phyloP scores from a whole-genome alignment of 23 red algal species.

The Gracilaria vermiculophylla region DNA sequence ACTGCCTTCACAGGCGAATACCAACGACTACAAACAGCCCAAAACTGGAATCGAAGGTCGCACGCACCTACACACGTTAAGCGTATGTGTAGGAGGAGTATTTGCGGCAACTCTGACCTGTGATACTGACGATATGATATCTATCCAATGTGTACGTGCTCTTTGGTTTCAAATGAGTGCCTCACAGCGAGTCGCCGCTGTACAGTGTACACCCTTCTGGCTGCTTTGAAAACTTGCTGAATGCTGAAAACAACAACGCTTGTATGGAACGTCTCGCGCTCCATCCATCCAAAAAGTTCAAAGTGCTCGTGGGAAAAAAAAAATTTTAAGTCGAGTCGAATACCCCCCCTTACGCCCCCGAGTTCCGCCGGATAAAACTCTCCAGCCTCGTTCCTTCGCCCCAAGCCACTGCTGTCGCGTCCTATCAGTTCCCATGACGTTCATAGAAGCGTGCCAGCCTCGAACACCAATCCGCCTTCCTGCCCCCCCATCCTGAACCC shows the following conservation, averaged over 20 bases:
- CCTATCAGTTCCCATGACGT: slow-evolving; percentile 23
- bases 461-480: neutral
- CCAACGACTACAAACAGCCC: neutral
- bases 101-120: neutral
- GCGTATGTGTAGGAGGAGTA: neutral
- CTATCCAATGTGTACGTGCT: slow-evolving; percentile 6
- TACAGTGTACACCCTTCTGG: neutral
- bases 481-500: neutral
- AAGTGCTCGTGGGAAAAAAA: slow-evolving; percentile 27
- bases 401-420: neutral
- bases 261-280: neutral
- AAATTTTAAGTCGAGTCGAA: neutral
- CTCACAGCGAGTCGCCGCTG: neutral
- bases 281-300: slow-evolving; percentile 13
- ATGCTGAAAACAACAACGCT: neutral
- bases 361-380: slow-evolving; percentile 6
- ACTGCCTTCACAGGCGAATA: neutral
- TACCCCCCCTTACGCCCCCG: neutral
- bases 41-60: too few relatives aligned
- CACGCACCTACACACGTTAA: too few relatives aligned
- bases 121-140: neutral
- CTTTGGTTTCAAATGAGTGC: neutral
- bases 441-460: neutral
- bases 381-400: neutral
- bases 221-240: slow-evolving; percentile 31